Evolutionary conservation across 192 early-diverging fungal genomes (phyloP).

Genomic region (Coemansia reversa): DNA sequence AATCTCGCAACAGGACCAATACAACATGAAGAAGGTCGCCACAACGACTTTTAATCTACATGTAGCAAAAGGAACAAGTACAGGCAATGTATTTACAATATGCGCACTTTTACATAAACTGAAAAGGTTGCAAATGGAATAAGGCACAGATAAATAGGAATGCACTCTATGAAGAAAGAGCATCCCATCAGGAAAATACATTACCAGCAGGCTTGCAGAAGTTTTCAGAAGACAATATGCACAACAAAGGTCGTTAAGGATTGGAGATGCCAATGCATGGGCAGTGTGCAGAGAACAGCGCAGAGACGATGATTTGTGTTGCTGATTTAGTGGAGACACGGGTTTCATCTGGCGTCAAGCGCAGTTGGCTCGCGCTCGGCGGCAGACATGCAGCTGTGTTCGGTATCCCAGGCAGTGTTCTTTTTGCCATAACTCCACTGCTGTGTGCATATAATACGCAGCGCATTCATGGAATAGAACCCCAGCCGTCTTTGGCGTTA

Average conservation of each 20-base stretch:
- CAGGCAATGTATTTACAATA: too few species aligned
- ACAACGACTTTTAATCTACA: too few species aligned
- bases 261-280: neutral
- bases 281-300: neutral
- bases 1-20: neutral
- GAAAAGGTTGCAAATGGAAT: neutral
- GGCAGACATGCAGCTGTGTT: too few species aligned
- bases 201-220: too few species aligned
- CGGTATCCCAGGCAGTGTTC: neutral
- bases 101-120: neutral
- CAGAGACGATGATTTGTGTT: neutral
- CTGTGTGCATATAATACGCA: neutral
- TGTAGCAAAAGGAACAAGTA: too few species aligned
- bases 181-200: too few species aligned
- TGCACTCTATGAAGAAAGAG: neutral
- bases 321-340: neutral
- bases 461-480: neutral
- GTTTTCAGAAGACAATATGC: neutral
- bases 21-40: neutral
- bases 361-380: neutral
- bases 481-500: neutral
- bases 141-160: neutral
- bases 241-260: neutral
- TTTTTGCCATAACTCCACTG: neutral
- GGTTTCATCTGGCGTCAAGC: neutral